Conservation (phyloP, 495 filamentous ascomycete species). For the Penicillium bovifimosum region DNA sequence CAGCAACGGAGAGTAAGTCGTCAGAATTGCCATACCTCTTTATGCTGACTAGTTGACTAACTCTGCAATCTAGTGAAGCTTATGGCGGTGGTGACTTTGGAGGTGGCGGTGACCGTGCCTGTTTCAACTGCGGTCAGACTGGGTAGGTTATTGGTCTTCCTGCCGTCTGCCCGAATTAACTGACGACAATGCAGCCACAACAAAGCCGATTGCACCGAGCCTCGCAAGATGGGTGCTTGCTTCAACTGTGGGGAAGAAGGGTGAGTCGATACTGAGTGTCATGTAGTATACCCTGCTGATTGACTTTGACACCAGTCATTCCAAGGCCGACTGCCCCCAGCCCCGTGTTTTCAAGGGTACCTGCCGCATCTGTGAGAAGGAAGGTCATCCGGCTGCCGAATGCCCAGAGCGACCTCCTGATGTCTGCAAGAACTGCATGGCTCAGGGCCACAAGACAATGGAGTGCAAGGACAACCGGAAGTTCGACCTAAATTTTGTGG, state of each 20-base stretch:
- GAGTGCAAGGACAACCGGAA: slow-evolving; percentile 67
- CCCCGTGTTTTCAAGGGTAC: slow-evolving; percentile 58
- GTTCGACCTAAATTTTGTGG: slow-evolving; percentile 56
- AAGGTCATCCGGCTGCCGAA: slow-evolving; percentile 65
- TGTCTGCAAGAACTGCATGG: slow-evolving; percentile 69
- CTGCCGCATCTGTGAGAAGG: slow-evolving; percentile 67
- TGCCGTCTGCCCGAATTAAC: background rate
- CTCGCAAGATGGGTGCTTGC: slow-evolving; percentile 5
- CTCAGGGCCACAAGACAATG: slow-evolving; percentile 58
- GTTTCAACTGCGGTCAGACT: slow-evolving; percentile 74
- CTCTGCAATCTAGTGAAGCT: background rate
- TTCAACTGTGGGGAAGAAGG: slow-evolving; percentile 18
- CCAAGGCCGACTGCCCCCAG: slow-evolving; percentile 63
- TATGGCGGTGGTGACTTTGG: background rate
- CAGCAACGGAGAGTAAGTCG: background rate
- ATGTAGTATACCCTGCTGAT: background rate
- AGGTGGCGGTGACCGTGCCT: slow-evolving; percentile 32
- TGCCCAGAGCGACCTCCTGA: slow-evolving; percentile 63
- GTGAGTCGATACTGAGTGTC: background rate
- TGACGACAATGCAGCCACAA: background rate
- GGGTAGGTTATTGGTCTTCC: slow-evolving; percentile 47
- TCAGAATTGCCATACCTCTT: slow-evolving; percentile 30
- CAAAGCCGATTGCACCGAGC: slow-evolving; percentile 9
- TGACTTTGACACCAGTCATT: slow-evolving; percentile 25
- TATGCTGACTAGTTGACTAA: background rate